Evolutionary conservation across 2,329 filamentous ascomycete species (phyloP).

Genomic region (Hypomyces rosellus): DNA sequence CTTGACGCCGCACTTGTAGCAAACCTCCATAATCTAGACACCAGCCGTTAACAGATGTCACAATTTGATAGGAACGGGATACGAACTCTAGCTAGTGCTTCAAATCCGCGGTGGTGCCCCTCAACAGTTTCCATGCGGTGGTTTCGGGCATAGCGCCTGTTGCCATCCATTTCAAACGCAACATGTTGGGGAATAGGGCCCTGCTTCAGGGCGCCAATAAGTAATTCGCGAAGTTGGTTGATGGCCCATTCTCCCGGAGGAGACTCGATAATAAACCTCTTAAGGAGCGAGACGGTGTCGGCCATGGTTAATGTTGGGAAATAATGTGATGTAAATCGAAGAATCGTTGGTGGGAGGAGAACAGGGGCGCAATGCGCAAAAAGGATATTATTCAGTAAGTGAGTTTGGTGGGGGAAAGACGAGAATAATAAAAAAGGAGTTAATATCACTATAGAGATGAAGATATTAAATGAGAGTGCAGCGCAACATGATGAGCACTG

Average conservation of each 20-base stretch:
- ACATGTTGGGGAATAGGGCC: slow-evolving; percentile 91
- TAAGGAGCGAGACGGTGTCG: slow-evolving; percentile 44
- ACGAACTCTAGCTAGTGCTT: slow-evolving; percentile 78
- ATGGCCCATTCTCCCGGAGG: slow-evolving; percentile 90
- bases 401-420: slow-evolving; percentile 2
- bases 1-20: slow-evolving; percentile 95
- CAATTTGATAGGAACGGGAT: not conserved
- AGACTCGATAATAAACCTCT: slow-evolving; percentile 73
- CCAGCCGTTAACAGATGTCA: slow-evolving; percentile 7
- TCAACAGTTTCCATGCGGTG: slow-evolving; percentile 95
- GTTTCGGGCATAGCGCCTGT: slow-evolving; percentile 81
- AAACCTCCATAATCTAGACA: slow-evolving; percentile 80
- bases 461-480: slow-evolving; percentile 2
- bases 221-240: slow-evolving; percentile 68
- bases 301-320: slow-evolving; percentile 36
- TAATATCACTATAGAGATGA: not conserved
- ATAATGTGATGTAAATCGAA: not conserved
- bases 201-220: slow-evolving; percentile 84
- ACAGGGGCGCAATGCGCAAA: not conserved
- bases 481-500: slow-evolving; percentile 7
- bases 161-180: slow-evolving; percentile 99
- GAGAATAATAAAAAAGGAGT: slow-evolving; percentile 10
- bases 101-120: slow-evolving; percentile 91
- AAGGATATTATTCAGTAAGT: slow-evolving; percentile 1
- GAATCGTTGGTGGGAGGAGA: not conserved